These are phyloP conservation scores for Stemphylium beticola DNA, from an alignment of 2,329 filamentous ascomycete genomes.

Conservation along the genomic window DNA sequence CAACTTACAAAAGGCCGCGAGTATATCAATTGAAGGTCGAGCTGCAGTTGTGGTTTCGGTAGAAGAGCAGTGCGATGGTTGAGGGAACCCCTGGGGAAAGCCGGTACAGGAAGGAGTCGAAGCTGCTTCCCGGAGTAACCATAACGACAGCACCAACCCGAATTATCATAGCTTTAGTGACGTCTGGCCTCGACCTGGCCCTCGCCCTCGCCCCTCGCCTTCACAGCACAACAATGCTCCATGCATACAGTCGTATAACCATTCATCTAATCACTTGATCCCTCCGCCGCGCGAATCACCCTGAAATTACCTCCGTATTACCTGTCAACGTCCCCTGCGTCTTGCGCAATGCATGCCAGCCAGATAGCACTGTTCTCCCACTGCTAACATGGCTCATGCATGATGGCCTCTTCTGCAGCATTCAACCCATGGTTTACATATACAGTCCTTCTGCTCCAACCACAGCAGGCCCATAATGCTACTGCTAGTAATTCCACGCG, in stretches of 20 bases:
- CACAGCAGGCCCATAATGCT: not conserved
- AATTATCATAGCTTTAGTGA: constrained; percentile 25
- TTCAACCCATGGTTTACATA: too few relatives aligned
- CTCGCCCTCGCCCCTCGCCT: not conserved
- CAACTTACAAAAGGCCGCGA: constrained; percentile 26
- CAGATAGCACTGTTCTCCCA: not conserved
- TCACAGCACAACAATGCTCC: constrained; percentile 12
- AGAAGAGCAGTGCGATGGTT: constrained; percentile 6
- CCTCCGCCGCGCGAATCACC: constrained; percentile 2
- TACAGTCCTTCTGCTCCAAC: too few relatives aligned
- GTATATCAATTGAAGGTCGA: constrained; percentile 2
- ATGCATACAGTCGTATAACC: constrained; percentile 3
- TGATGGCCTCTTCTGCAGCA: too few relatives aligned
- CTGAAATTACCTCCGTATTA: constrained; percentile 5
- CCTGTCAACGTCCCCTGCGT: not conserved
- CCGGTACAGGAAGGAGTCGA: constrained; percentile 8
- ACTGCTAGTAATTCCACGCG: not conserved
- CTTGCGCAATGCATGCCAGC: not conserved
- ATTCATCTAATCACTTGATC: not conserved
- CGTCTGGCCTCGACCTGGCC: constrained; percentile 16
- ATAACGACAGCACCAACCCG: constrained; percentile 19
- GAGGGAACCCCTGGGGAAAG: constrained; percentile 16
- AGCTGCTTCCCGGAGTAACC: constrained; percentile 22
- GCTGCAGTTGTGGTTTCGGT: not conserved
- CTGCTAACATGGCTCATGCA: too few relatives aligned